These are phyloP conservation scores for Myochromella boudieri DNA, from an alignment of 768 basidiomycete species.

Conservation along the genomic window DNA sequence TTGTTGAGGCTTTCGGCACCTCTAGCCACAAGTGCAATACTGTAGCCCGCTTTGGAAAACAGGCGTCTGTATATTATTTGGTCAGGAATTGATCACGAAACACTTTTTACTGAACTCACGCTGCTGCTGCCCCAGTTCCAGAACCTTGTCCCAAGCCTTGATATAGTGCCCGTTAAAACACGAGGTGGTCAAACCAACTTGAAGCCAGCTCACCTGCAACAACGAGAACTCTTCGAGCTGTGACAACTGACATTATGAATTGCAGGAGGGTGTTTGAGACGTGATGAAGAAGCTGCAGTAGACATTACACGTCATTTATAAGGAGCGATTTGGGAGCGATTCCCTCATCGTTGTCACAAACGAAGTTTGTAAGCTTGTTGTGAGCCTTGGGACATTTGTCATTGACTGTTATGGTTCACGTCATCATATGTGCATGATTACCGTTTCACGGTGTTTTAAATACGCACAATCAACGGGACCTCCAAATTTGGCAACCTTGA, in stretches of 20 bases:
- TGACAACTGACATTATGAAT: slow-evolving; percentile 26
- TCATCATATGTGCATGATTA: too few species aligned
- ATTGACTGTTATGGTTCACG: too few species aligned
- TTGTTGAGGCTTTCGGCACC: slow-evolving; percentile 49
- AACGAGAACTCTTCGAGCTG: slow-evolving; percentile 50
- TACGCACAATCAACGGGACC: too few species aligned
- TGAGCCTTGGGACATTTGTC: too few species aligned
- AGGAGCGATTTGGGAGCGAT: too few species aligned
- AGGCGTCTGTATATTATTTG: slow-evolving; percentile 39
- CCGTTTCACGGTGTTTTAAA: too few species aligned
- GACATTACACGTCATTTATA: too few species aligned
- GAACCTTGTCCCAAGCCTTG: slow-evolving; percentile 45
- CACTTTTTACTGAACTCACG: slow-evolving; percentile 36
- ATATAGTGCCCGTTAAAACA: background rate
- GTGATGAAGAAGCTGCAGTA: too few species aligned
- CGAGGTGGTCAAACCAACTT: background rate
- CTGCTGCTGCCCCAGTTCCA: slow-evolving; percentile 59
- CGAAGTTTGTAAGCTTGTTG: too few species aligned
- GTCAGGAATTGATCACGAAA: slow-evolving; percentile 3
- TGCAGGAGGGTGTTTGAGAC: too few species aligned
- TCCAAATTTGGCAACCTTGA: too few species aligned
- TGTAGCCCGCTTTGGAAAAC: slow-evolving; percentile 64
- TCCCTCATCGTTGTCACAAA: too few species aligned
- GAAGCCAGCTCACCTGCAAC: slow-evolving; percentile 47
- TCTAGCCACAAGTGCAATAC: slow-evolving; percentile 64